phyloP scores from a whole-genome alignment of 192 early-diverging fungal genomes.

The Allomyces macrogynus region DNA sequence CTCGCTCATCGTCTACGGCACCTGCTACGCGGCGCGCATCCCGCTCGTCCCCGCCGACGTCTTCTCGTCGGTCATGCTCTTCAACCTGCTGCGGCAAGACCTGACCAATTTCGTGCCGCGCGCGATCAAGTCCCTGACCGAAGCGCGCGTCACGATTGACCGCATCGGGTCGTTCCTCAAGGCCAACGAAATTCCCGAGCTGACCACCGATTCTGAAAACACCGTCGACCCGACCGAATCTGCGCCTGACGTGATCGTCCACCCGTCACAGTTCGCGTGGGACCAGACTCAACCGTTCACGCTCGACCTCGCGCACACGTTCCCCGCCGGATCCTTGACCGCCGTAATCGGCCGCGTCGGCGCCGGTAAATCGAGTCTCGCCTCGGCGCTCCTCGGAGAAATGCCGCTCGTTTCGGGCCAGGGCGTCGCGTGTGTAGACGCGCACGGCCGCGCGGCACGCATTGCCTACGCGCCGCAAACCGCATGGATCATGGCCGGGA shows the following conservation, averaged over 20 bases:
- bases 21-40: background rate
- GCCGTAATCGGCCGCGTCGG: background rate
- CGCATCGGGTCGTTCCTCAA: background rate
- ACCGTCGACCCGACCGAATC: background rate
- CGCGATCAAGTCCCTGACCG: background rate
- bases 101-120: background rate
- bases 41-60: background rate
- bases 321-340: background rate
- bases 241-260: background rate
- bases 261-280: background rate
- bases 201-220: too few species aligned
- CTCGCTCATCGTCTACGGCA: background rate
- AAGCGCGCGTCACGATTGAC: background rate
- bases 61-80: background rate
- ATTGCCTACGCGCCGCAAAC: constrained; percentile 56
- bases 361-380: background rate
- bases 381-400: background rate
- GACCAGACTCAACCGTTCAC: background rate
- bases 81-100: background rate
- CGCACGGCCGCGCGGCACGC: constrained; percentile 16
- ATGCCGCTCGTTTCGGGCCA: background rate
- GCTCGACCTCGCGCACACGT: background rate
- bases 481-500: constrained; percentile 68
- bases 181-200: background rate
- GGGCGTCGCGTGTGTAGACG: background rate